Conservation (phyloP, 371 early-diverging fungal species). For the Mortierella polycephala region DNA sequence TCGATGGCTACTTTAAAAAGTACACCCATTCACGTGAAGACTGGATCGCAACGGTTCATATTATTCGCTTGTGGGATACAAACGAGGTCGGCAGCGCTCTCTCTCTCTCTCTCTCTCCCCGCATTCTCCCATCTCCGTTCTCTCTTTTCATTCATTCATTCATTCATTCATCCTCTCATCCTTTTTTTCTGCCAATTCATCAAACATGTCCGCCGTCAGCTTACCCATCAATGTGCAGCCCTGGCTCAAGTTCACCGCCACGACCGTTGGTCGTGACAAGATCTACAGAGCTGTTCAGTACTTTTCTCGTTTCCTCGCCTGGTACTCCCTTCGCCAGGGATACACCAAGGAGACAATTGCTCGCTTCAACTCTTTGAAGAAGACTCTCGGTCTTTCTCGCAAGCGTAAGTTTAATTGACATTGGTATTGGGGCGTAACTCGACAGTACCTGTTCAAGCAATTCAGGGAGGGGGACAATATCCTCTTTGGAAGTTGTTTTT, state of each 20-base stretch:
- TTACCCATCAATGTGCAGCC: conserved; percentile 55
- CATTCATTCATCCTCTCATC: not conserved
- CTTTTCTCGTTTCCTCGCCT: conserved; percentile 75
- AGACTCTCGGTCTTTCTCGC: conserved; percentile 67
- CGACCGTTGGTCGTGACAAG: conserved; percentile 84
- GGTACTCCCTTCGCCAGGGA: conserved; percentile 62
- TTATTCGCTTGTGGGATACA: not conserved
- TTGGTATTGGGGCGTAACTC: too few relatives aligned
- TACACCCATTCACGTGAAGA: conserved; percentile 30
- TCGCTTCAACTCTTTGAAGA: conserved; percentile 65
- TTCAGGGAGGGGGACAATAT: too few relatives aligned
- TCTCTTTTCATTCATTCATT: not conserved
- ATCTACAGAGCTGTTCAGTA: conserved; percentile 80
- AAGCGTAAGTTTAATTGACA: conserved; percentile 59
- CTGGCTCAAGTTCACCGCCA: conserved; percentile 57
- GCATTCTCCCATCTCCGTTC: not conserved
- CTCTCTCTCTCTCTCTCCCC: not conserved
- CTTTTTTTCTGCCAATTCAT: not conserved
- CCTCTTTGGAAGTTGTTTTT: too few relatives aligned
- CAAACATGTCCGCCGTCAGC: conserved; percentile 34
- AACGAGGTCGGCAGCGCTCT: not conserved
- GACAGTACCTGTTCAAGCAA: too few relatives aligned
- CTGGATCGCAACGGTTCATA: not conserved
- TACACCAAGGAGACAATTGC: conserved; percentile 60
- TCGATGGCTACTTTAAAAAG: not conserved